Percentiles rank a stretch among this genome's conserved stretches.
Conservation (phyloP, 805 yeast species). For the Nakazawaea siamensis region DNA sequence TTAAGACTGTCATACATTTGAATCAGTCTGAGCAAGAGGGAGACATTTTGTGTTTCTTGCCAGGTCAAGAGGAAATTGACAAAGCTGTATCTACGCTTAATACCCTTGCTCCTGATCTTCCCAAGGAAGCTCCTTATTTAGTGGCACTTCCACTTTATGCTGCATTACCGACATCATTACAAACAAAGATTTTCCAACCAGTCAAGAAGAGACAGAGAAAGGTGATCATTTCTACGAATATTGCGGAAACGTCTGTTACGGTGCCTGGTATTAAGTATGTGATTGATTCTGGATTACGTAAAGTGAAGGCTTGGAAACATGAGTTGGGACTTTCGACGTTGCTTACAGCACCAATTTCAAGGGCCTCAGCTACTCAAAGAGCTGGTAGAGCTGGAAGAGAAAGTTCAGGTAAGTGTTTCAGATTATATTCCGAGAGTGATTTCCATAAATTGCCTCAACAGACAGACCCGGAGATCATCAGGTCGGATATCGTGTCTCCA, state of each 20-base stretch:
- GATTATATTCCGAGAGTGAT: slow-evolving; percentile 73
- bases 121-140: slow-evolving; percentile 66
- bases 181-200: slow-evolving; percentile 68
- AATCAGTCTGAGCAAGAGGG: slow-evolving; percentile 78
- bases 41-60: slow-evolving; percentile 84
- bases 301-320: slow-evolving; percentile 93
- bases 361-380: slow-evolving; percentile 91
- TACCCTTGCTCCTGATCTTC: slow-evolving; percentile 55
- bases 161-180: slow-evolving; percentile 80
- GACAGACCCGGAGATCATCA: slow-evolving; percentile 88
- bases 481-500: slow-evolving; percentile 82
- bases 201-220: slow-evolving; percentile 66
- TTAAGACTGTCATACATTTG: slow-evolving; percentile 68
- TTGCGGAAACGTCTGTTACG: slow-evolving; percentile 96
- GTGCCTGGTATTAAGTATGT: slow-evolving; percentile 92
- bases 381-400: slow-evolving; percentile 99
- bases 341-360: slow-evolving; percentile 85
- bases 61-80: slow-evolving; percentile 98
- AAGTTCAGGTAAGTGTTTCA: slow-evolving; percentile 78
- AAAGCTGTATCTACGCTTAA: slow-evolving; percentile 59
- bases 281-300: slow-evolving; percentile 85
- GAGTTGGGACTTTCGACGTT: slow-evolving; percentile 88
- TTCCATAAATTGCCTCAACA: slow-evolving; percentile 58
- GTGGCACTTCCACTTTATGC: slow-evolving; percentile 87
- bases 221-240: slow-evolving; percentile 86